Base-by-base conservation (phyloP, 805 yeast species). In the Wickerhamomyces xylosicus region DNA sequence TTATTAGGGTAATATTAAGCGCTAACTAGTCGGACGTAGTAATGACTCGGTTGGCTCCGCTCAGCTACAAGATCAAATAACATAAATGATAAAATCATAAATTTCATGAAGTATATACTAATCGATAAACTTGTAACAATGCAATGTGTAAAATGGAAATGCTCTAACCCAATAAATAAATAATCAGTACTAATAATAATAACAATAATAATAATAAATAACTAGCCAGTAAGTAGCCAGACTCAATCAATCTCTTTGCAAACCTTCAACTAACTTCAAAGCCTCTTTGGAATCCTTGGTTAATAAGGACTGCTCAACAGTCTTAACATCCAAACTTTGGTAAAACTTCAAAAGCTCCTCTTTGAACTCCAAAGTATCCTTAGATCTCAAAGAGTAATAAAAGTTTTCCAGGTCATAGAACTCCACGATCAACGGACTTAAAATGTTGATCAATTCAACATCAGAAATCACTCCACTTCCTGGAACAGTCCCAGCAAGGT, bases 321-420 rank as follows among this genome's bases (percentile, higher is more conserved):
- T 5, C 4, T 15, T 15, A 10, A 8, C 4, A 15, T 8, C 15
- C 33, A 31, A 31, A 16, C 10, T 4, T 11, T 9, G 45, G 44
- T 54, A 64, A 35, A 49, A 51, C 13, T 47, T 43, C 4, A 57
- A 45, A 21, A 62, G 37, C 3, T 53, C 48, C n/a, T 40, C 43
- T 40, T 59, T 63, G 40, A 66, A 61, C 4, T 57, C 53, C 6
- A 48, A 34, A 9, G 60, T 44, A 15, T 49, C 49, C 25, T 53
- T 49, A 5, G 52, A 45, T 16, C 49, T 54, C 40, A 52, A 36
- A 16, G 45, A 53, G 3, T 49, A 45, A 38, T 53, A 56, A 36
- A 53, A 52, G 33, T 54, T 51, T 34, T 60, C 62, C 37, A 59
- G 42, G 40, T 64, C 67, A 40, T 55, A 54, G 25, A 65, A 52